phyloP scores from a whole-genome alignment of 2,329 filamentous ascomycete species.

The Ophiostoma sp. region DNA sequence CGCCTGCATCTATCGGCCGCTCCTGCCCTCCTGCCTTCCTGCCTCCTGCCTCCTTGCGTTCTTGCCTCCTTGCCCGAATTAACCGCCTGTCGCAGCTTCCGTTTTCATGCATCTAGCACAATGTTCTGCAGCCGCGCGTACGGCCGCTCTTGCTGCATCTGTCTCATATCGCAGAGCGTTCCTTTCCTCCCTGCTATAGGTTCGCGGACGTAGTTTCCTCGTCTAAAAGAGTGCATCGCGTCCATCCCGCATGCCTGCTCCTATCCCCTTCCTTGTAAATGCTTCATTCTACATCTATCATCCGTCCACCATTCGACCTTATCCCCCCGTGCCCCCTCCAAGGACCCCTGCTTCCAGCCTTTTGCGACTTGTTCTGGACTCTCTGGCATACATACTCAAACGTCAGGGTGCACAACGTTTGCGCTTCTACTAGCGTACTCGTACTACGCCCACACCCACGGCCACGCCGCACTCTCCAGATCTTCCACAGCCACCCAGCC shows the following conservation, averaged over 20 bases:
- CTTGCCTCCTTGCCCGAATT: not conserved
- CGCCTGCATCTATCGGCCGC: not conserved
- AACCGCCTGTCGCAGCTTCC: not conserved
- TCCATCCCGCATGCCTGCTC: not conserved
- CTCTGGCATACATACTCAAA: not conserved
- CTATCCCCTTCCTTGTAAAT: not conserved
- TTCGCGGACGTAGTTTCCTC: not conserved
- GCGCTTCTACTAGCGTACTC: not conserved
- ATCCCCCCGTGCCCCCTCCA: not conserved
- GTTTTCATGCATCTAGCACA: not conserved
- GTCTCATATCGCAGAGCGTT: not conserved
- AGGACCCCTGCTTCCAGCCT: not conserved
- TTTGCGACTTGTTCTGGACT: not conserved
- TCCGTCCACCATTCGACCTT: not conserved
- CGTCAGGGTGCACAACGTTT: not conserved
- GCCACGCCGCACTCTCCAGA: not conserved
- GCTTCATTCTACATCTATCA: not conserved
- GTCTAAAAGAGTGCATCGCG: not conserved
- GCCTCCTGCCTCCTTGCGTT: too few species aligned
- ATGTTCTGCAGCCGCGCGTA: not conserved
- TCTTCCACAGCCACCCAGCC: constrained; percentile 8
- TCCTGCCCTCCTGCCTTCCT: not conserved
- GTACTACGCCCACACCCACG: not conserved
- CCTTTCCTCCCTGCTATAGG: constrained; percentile 6
- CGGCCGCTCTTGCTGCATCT: not conserved